These are phyloP conservation scores for Lophiostoma macrostomum DNA, from an alignment of 495 filamentous ascomycete genomes.

Conservation along the genomic window DNA sequence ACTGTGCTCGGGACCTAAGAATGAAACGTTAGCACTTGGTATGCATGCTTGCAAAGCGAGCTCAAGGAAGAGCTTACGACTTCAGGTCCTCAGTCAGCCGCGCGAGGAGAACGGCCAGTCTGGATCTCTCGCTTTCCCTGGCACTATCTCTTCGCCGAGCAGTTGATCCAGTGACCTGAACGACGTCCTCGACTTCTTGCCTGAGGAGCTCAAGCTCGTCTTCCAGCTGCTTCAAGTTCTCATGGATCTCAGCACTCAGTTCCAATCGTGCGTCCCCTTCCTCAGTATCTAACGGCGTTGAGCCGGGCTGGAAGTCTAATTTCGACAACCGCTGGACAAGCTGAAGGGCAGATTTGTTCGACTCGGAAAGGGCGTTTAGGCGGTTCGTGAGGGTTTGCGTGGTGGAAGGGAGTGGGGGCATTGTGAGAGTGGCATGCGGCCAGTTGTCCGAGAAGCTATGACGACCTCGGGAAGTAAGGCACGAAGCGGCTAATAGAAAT, in stretches of 20 bases:
- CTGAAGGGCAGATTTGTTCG: constrained; percentile 64
- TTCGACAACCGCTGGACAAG: constrained; percentile 71
- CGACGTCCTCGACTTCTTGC: constrained; percentile 69
- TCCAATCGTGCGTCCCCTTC: constrained; percentile 70
- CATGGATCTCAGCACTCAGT: constrained; percentile 76
- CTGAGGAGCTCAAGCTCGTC: constrained; percentile 78
- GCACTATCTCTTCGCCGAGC: constrained; percentile 45
- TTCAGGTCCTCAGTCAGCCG: constrained; percentile 67
- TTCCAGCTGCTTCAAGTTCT: constrained; percentile 77
- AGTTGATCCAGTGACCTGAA: constrained; percentile 42
- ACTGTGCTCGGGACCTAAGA: constrained; percentile 64
- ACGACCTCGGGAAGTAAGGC: constrained; percentile 4
- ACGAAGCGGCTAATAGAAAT: constrained; percentile 4
- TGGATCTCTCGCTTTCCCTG: constrained; percentile 54
- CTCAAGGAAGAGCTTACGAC: constrained; percentile 46
- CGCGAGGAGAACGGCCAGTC: constrained; percentile 60
- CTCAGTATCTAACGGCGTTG: constrained; percentile 49
- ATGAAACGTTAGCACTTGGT: constrained; percentile 8
- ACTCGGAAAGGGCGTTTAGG: constrained; percentile 64
- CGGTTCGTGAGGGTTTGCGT: constrained; percentile 62
- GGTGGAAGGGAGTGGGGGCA: constrained; percentile 48
- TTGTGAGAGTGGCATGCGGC: constrained; percentile 11
- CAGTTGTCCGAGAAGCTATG: constrained; percentile 20
- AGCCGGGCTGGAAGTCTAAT: constrained; percentile 62
- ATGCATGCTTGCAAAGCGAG: constrained; percentile 5